These are phyloP conservation scores for Centella asiatica DNA, from an alignment of 129 eudicot genomes.

Conservation along the genomic window DNA sequence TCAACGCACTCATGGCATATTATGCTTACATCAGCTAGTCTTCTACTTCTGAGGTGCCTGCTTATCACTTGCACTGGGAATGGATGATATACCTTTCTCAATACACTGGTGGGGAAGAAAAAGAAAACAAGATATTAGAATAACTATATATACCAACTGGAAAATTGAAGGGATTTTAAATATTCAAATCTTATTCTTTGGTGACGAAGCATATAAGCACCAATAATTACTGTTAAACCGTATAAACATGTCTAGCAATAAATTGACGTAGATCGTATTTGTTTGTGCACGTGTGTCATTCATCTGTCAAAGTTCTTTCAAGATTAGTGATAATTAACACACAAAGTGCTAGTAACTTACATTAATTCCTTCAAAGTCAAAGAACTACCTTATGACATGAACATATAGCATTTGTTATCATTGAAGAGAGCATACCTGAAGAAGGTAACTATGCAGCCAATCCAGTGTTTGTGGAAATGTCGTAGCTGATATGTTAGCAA, in stretches of 20 bases:
- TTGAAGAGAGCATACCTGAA: constrained; percentile 51
- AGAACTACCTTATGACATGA: background rate
- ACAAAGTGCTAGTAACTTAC: too few species aligned
- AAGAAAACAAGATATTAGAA: background rate
- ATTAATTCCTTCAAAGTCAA: background rate
- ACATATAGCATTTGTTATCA: background rate
- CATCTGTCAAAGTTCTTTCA: too few species aligned
- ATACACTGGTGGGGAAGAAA: constrained; percentile 44
- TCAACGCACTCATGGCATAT: constrained; percentile 6
- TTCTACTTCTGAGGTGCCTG: constrained; percentile 26
- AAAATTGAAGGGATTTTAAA: too few species aligned
- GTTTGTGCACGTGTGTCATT: too few species aligned
- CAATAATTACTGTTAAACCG: background rate
- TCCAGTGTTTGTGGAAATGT: constrained; percentile 95
- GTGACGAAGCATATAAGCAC: background rate
- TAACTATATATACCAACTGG: background rate
- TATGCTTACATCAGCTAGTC: constrained; percentile 10
- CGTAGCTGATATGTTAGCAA: constrained; percentile 89
- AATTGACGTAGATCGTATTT: too few species aligned
- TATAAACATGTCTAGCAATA: too few species aligned
- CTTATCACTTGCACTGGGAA: constrained; percentile 24
- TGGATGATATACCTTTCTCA: constrained; percentile 63
- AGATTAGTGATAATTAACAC: too few species aligned
- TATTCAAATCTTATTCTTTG: background rate
- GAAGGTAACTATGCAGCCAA: constrained; percentile 93